A percentile compares a stretch with the other conserved stretches of the same genome.
phyloP scores from a whole-genome alignment of 805 yeast species.

The Zygotorulaspora sp. region DNA sequence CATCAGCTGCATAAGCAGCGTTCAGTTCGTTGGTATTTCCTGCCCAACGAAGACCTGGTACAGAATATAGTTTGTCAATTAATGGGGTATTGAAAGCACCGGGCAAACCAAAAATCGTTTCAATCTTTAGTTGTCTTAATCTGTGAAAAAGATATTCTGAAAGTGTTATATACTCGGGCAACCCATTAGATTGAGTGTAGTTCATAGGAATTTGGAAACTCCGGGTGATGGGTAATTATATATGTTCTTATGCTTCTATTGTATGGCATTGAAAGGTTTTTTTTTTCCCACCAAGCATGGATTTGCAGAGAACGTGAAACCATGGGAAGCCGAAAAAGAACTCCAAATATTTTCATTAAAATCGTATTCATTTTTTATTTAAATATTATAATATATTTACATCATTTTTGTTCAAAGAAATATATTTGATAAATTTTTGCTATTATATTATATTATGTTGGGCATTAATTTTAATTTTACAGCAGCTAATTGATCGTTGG shows the following conservation, averaged over 20 bases:
- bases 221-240: background rate
- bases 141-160: conserved; percentile 64
- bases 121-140: conserved; percentile 46
- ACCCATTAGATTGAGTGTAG: conserved; percentile 12
- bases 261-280: too few relatives aligned
- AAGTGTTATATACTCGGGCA: conserved; percentile 40
- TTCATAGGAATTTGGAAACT: conserved; percentile 8
- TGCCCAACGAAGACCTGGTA: conserved; percentile 56
- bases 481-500: conserved; percentile 25
- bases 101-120: conserved; percentile 68
- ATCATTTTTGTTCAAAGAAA: background rate
- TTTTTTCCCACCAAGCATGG: too few relatives aligned
- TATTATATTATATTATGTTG: conserved; percentile 10
- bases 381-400: conserved; percentile 2
- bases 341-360: background rate
- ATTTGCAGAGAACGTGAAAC: background rate
- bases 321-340: background rate
- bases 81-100: conserved; percentile 67
- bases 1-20: conserved; percentile 88
- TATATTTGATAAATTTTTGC: background rate
- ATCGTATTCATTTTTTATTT: conserved; percentile 9
- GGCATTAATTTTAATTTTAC: conserved; percentile 24
- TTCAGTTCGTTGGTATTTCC: conserved; percentile 87
- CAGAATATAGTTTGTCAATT: conserved; percentile 58
- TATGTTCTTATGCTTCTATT: too few relatives aligned